Conservation (phyloP, 2,329 filamentous ascomycete genomes). For the Diaporthe sp. region DNA sequence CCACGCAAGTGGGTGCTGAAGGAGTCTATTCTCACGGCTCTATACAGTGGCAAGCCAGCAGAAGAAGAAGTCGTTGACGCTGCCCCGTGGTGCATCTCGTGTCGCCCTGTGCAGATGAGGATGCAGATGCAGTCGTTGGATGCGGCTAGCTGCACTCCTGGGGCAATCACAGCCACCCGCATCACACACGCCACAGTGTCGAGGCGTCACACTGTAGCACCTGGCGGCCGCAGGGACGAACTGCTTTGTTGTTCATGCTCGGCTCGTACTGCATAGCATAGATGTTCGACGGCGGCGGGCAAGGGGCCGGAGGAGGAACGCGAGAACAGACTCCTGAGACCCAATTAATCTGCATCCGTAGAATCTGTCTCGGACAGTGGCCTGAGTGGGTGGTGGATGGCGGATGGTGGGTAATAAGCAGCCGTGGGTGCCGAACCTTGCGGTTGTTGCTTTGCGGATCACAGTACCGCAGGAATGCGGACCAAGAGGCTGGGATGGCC, state of each 20-base stretch:
- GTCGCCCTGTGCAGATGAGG: conserved; percentile 14
- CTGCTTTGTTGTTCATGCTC: background rate
- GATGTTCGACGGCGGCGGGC: conserved; percentile 13
- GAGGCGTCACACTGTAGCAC: conserved; percentile 24
- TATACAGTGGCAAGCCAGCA: conserved; percentile 13
- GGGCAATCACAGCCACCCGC: conserved; percentile 26
- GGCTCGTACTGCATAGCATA: conserved; percentile 27
- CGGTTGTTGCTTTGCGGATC: background rate
- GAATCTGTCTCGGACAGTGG: conserved; percentile 24
- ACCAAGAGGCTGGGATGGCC: conserved; percentile 23
- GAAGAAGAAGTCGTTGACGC: background rate
- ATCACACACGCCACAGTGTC: conserved; percentile 22
- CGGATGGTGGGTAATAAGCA: conserved; percentile 9
- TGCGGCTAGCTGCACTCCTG: conserved; percentile 26
- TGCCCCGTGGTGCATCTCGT: conserved; percentile 16
- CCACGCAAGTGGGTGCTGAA: background rate
- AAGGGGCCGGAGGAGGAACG: conserved; percentile 24
- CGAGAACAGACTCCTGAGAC: conserved; percentile 29
- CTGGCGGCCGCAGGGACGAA: background rate
- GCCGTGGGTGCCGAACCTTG: conserved; percentile 23
- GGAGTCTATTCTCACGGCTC: background rate
- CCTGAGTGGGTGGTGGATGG: conserved; percentile 7
- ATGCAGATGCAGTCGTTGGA: conserved; percentile 15
- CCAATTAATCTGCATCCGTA: conserved; percentile 27
- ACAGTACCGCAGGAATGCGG: conserved; percentile 12